phyloP scores from a whole-genome alignment of 1,139 yeast species.

The Geotrichum aggregatum region DNA sequence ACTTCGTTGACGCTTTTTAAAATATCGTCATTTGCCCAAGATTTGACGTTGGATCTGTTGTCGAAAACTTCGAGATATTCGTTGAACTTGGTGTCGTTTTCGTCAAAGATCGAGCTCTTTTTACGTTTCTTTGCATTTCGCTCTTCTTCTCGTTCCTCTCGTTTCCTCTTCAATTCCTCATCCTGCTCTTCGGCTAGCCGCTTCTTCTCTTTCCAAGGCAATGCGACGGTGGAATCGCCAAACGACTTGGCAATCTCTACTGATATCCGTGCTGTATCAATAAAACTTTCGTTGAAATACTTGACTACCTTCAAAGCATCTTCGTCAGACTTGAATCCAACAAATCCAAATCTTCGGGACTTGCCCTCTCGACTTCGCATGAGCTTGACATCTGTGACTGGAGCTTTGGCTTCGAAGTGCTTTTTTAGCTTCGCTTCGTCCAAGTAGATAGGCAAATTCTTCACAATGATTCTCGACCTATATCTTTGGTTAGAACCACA shows the following conservation, averaged over 20 bases:
- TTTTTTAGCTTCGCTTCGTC: slow-evolving; percentile 69
- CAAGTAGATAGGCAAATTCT: slow-evolving; percentile 78
- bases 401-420: slow-evolving; percentile 48
- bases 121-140: slow-evolving; percentile 50
- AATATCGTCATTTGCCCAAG: slow-evolving; percentile 76
- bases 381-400: slow-evolving; percentile 81
- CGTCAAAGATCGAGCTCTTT: slow-evolving; percentile 34
- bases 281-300: slow-evolving; percentile 71
- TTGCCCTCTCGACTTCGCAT: slow-evolving; percentile 78
- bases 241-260: slow-evolving; percentile 85
- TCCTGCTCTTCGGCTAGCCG: slow-evolving; percentile 42
- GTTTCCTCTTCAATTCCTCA: slow-evolving; percentile 18
- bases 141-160: slow-evolving; percentile 25
- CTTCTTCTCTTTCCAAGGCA: slow-evolving; percentile 62
- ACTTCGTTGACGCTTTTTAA: slow-evolving; percentile 38
- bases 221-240: slow-evolving; percentile 77
- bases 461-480: slow-evolving; percentile 90
- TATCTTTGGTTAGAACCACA: not conserved
- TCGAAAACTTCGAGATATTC: slow-evolving; percentile 84
- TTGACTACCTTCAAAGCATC: slow-evolving; percentile 79
- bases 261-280: slow-evolving; percentile 74
- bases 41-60: slow-evolving; percentile 58
- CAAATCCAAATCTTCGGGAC: slow-evolving; percentile 87
- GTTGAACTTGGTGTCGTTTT: slow-evolving; percentile 58
- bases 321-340: slow-evolving; percentile 67